Evolutionary conservation across 1,284 basidiomycete species (phyloP).

Genomic region (Phlebopus sp.): DNA sequence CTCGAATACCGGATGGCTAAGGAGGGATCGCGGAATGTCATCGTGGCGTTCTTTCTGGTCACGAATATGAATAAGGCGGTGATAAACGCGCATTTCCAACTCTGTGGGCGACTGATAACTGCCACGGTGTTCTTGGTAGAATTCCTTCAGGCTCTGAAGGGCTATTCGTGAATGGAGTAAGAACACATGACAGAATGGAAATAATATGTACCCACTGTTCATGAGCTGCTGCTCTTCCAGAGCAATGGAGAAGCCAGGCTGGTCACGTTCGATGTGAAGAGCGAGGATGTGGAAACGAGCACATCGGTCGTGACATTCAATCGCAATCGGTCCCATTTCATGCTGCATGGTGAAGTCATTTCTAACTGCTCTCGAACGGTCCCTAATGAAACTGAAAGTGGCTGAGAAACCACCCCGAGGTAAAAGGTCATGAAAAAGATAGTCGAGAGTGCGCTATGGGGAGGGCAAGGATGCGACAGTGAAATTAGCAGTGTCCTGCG

Average conservation of each 20-base stretch:
- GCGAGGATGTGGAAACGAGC: slow-evolving; percentile 92
- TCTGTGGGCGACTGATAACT: slow-evolving; percentile 75
- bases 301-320: slow-evolving; percentile 91
- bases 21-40: slow-evolving; percentile 73
- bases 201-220: slow-evolving; percentile 62
- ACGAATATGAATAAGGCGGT: slow-evolving; percentile 87
- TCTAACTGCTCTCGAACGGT: slow-evolving; percentile 87
- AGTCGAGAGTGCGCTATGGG: slow-evolving; percentile 80
- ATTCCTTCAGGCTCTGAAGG: slow-evolving; percentile 88
- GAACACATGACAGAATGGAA: not conserved
- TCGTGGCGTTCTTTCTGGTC: slow-evolving; percentile 81
- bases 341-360: slow-evolving; percentile 97
- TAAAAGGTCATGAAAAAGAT: slow-evolving; percentile 85
- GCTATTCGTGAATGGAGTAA: slow-evolving; percentile 44
- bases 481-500: slow-evolving; percentile 1
- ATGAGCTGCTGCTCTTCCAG: slow-evolving; percentile 88
- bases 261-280: slow-evolving; percentile 71
- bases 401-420: slow-evolving; percentile 64
- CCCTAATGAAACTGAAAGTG: slow-evolving; percentile 86
- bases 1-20: slow-evolving; percentile 74
- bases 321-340: slow-evolving; percentile 72
- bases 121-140: slow-evolving; percentile 83
- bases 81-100: slow-evolving; percentile 95
- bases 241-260: slow-evolving; percentile 60
- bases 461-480: not conserved